Conservation (phyloP, 2,329 filamentous ascomycete genomes). For the Microthyrium microscopicum region DNA sequence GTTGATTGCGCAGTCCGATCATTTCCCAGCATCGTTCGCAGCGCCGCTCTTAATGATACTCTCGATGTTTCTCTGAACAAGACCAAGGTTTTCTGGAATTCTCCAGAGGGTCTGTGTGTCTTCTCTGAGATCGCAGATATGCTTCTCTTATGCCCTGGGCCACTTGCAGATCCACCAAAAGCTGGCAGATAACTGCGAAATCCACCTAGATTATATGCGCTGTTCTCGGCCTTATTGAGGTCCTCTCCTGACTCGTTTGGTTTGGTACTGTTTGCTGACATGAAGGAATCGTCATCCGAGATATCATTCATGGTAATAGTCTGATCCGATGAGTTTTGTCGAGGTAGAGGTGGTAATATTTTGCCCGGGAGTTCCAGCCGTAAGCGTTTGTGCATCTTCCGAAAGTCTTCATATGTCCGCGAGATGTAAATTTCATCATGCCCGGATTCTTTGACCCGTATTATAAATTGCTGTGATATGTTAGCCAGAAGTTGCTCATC, state of each 20-base stretch:
- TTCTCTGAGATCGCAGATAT: constrained; percentile 21
- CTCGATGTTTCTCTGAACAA: constrained; percentile 80
- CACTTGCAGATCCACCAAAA: not conserved
- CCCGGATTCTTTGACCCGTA: constrained; percentile 66
- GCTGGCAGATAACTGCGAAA: not conserved
- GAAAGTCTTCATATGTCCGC: constrained; percentile 79
- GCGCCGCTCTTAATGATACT: constrained; percentile 76
- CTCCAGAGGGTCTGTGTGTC: constrained; percentile 11
- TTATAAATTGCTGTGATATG: constrained; percentile 56
- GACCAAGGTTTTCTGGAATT: constrained; percentile 30
- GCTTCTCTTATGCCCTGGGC: constrained; percentile 21
- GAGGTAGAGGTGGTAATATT: constrained; percentile 67
- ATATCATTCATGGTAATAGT: too few species aligned
- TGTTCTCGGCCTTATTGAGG: constrained; percentile 20
- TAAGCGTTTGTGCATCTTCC: constrained; percentile 59
- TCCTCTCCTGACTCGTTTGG: constrained; percentile 1
- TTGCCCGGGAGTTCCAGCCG: constrained; percentile 81
- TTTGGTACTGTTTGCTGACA: constrained; percentile 45
- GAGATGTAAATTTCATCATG: constrained; percentile 65
- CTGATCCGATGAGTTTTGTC: constrained; percentile 79
- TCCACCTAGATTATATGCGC: constrained; percentile 27
- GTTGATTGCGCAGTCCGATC: constrained; percentile 67
- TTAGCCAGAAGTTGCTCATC: not conserved
- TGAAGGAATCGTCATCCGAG: too few species aligned
- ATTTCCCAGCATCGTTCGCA: constrained; percentile 75